These are phyloP conservation scores for Aspergillus aculeatinus DNA, from an alignment of 2,329 filamentous ascomycete species.

Conservation along the genomic window DNA sequence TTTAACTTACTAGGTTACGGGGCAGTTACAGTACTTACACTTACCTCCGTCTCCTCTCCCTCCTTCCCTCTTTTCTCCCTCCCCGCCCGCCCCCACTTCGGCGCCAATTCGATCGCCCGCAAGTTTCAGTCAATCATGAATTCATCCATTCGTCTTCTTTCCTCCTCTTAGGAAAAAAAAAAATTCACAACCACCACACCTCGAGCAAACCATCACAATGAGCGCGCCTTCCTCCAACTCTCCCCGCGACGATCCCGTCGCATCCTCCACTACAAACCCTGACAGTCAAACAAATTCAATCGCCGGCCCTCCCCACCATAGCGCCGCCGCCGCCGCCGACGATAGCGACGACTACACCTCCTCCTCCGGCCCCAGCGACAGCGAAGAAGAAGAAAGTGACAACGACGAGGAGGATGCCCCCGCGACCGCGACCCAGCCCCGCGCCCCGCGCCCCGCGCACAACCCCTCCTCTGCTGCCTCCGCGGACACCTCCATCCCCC, in stretches of 20 bases:
- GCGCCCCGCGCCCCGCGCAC: neutral
- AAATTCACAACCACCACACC: neutral
- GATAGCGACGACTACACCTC: conserved; percentile 24
- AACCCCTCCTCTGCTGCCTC: neutral
- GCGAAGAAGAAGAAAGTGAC: conserved; percentile 27
- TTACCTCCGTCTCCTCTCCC: too few relatives aligned
- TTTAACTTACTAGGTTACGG: too few relatives aligned
- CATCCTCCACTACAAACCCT: neutral
- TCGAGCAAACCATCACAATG: neutral
- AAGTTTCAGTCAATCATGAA: neutral
- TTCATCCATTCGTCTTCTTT: neutral
- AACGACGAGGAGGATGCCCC: conserved; percentile 9
- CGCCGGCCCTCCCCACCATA: neutral
- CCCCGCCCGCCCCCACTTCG: neutral
- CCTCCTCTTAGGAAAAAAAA: neutral
- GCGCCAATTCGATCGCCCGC: neutral
- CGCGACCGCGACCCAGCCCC: conserved; percentile 4
- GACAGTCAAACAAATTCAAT: conserved; percentile 3
- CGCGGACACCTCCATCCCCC: conserved; percentile 23
- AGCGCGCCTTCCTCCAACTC: neutral
- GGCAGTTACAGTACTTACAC: too few relatives aligned
- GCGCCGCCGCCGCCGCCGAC: neutral
- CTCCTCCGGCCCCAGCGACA: conserved; percentile 24
- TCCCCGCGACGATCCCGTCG: neutral
- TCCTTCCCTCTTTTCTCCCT: neutral